A percentile compares a stretch with the other conserved stretches of the same genome.
These are phyloP conservation scores for Wallacemonas sp. DNA, from an alignment of 208 protist genomes.

Conservation along the genomic window DNA sequence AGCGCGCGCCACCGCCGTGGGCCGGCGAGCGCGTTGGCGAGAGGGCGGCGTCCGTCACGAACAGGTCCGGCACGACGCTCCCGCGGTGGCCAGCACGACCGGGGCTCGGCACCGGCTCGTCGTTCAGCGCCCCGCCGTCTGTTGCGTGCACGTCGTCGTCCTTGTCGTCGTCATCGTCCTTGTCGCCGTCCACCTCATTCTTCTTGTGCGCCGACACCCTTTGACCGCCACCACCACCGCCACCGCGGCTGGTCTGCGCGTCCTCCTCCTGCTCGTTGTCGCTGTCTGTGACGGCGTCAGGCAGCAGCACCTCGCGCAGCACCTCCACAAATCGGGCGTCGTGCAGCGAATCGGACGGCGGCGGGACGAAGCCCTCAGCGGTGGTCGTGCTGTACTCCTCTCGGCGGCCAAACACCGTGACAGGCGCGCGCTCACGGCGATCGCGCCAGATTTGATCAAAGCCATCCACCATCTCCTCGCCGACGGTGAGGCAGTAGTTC, in stretches of 20 bases:
- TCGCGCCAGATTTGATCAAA: neutral
- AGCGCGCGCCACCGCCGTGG: neutral
- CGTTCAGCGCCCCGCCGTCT: no score
- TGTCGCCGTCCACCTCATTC: conserved; percentile 7
- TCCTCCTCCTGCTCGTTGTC: neutral
- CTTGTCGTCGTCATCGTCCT: neutral
- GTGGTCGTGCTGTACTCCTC: neutral
- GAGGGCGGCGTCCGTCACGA: neutral
- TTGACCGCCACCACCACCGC: no score
- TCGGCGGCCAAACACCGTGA: neutral
- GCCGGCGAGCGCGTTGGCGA: no score
- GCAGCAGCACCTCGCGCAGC: conserved; percentile 9
- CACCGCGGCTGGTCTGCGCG: neutral
- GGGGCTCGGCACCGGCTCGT: no score
- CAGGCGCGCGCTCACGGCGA: neutral
- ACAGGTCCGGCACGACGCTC: neutral
- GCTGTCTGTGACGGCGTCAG: conserved; percentile 1
- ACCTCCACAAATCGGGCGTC: neutral
- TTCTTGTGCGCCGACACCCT: no score
- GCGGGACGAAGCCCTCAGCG: neutral
- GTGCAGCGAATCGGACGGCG: neutral
- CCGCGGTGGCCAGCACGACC: neutral
- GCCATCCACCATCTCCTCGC: neutral
- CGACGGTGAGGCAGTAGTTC: conserved; percentile 2
- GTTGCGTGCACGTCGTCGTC: no score